A percentile compares a stretch with the other conserved stretches of the same genome.
Evolutionary conservation across 1,139 yeast genomes (phyloP).

Genomic region (Protomyces macrosporus): DNA sequence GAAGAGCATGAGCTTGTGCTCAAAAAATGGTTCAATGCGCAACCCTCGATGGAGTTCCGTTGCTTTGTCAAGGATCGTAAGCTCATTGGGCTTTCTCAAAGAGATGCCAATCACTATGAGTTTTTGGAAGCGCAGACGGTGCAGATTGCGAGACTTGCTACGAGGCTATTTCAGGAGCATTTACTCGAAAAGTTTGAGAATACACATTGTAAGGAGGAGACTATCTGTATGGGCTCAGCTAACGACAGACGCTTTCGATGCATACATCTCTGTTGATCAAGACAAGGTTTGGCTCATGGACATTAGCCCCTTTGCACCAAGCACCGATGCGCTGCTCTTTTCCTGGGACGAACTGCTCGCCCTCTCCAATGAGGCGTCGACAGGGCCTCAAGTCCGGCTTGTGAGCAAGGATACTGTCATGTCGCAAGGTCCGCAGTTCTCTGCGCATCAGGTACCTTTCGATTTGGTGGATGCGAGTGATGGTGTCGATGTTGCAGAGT

Average conservation of each 20-base stretch:
- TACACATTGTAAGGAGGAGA: conserved; percentile 39
- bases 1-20: conserved; percentile 59
- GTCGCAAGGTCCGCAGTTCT: conserved; percentile 70
- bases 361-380: conserved; percentile 34
- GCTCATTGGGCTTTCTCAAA: conserved; percentile 70
- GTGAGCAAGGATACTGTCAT: conserved; percentile 53
- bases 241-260: conserved; percentile 58
- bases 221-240: not conserved
- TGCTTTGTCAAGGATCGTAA: conserved; percentile 63
- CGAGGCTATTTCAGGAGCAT: conserved; percentile 51
- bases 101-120: conserved; percentile 78
- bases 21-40: conserved; percentile 72
- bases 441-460: conserved; percentile 84
- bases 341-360: conserved; percentile 72
- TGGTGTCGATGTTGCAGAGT: conserved; percentile 33
- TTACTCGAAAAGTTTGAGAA: conserved; percentile 52
- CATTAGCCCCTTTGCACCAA: conserved; percentile 75
- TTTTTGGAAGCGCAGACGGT: conserved; percentile 52
- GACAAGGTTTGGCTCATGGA: conserved; percentile 65
- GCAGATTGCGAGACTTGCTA: conserved; percentile 48
- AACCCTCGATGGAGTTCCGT: conserved; percentile 87
- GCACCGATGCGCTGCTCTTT: conserved; percentile 68
- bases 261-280: conserved; percentile 74
- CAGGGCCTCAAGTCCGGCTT: conserved; percentile 54
- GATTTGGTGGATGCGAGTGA: conserved; percentile 80